phyloP scores from a whole-genome alignment of 768 basidiomycete genomes.

The Phaeotremella skinneri region DNA sequence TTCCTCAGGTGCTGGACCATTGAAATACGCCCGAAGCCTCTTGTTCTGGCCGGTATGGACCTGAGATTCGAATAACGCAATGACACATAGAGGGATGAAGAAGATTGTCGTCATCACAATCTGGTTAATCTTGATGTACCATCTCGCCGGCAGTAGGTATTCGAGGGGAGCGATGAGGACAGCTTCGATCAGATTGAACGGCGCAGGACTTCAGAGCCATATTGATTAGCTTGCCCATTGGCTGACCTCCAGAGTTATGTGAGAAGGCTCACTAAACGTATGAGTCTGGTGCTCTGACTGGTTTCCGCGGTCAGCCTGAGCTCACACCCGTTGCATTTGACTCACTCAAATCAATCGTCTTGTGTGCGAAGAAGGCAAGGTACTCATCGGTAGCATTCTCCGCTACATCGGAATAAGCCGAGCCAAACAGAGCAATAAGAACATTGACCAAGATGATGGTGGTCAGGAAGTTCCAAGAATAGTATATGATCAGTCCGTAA shows the following conservation, averaged over 20 bases:
- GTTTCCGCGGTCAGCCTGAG: not conserved
- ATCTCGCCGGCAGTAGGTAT: conserved; percentile 55
- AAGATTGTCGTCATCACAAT: conserved; percentile 76
- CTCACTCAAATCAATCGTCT: conserved; percentile 58
- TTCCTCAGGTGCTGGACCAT: conserved; percentile 40
- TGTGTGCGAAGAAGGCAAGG: conserved; percentile 82
- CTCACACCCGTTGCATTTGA: not conserved
- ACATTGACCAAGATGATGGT: conserved; percentile 85
- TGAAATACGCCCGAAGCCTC: conserved; percentile 30
- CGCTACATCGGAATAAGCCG: conserved; percentile 77
- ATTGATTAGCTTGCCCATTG: too few relatives aligned
- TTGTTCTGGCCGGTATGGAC: conserved; percentile 32
- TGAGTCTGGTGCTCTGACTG: conserved; percentile 50
- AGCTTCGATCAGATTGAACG: conserved; percentile 83
- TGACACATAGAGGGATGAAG: conserved; percentile 69
- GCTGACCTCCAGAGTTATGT: too few relatives aligned
- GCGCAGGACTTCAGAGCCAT: conserved; percentile 60
- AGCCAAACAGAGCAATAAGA: conserved; percentile 90
- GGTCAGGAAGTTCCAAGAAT: conserved; percentile 82
- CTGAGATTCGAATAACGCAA: conserved; percentile 73
- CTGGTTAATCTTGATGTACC: conserved; percentile 76
- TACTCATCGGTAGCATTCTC: conserved; percentile 83
- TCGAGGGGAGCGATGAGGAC: conserved; percentile 80
- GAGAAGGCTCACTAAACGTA: conserved; percentile 60
- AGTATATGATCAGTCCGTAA: conserved; percentile 68